Percentiles rank a stretch among this genome's conserved stretches.
These are phyloP conservation scores for Ganoderma meredithae DNA, from an alignment of 1,284 basidiomycete species.

Conservation along the genomic window DNA sequence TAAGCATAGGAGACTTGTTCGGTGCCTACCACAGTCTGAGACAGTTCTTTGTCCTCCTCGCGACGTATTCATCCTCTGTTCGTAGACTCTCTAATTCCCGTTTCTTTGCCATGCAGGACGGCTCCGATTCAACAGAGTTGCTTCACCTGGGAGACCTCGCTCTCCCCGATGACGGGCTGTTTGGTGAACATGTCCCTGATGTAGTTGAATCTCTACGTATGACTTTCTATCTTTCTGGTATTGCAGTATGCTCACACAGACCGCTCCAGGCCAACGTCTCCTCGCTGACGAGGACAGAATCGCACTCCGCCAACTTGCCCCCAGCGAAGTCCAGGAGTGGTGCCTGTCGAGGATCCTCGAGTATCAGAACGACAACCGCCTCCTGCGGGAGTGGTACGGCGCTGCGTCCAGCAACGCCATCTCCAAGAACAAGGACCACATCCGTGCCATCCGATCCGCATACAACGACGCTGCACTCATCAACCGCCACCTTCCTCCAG, in stretches of 20 bases:
- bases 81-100: too few relatives aligned
- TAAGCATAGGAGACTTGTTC: too few relatives aligned
- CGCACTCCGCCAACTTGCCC: not conserved
- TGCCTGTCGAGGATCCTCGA: not conserved
- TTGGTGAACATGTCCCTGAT: not conserved
- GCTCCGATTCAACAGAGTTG: not conserved
- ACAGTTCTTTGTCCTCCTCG: too few relatives aligned
- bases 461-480: slow-evolving; percentile 4
- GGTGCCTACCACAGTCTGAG: too few relatives aligned
- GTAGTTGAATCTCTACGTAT: not conserved
- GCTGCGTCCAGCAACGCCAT: not conserved
- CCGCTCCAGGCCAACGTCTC: not conserved
- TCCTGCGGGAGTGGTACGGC: not conserved
- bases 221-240: not conserved
- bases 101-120: not conserved
- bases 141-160: not conserved
- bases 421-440: not conserved
- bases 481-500: slow-evolving; percentile 3
- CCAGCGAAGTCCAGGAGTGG: not conserved
- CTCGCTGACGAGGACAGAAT: not conserved
- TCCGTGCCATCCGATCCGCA: slow-evolving; percentile 4
- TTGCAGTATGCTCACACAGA: not conserved
- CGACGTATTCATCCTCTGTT: too few relatives aligned
- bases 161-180: not conserved
- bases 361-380: not conserved